Conservation (phyloP, 1,284 basidiomycete species). For the Cutaneotrichosporon sp. region DNA sequence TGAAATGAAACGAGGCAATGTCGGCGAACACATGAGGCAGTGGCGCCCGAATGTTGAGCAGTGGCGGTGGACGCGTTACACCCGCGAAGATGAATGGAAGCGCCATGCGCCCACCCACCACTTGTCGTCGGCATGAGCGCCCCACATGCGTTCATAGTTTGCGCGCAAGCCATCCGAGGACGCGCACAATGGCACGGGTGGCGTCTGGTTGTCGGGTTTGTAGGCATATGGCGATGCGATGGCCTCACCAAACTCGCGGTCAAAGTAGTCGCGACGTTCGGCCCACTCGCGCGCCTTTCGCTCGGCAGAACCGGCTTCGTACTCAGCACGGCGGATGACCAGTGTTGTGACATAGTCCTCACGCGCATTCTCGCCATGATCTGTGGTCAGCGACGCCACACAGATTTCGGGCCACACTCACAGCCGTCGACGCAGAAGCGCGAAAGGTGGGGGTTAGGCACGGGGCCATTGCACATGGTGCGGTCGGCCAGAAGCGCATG, state of each 20-base stretch:
- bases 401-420: slow-evolving; percentile 7
- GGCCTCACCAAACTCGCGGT: neutral
- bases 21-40: neutral
- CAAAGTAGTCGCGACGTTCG: slow-evolving; percentile 1
- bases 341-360: slow-evolving; percentile 10
- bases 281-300: slow-evolving; percentile 1
- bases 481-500: slow-evolving; percentile 20
- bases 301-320: neutral
- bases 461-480: slow-evolving; percentile 15
- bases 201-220: neutral
- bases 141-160: slow-evolving; percentile 12
- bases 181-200: neutral
- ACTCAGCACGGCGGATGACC: slow-evolving; percentile 4
- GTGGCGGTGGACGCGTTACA: neutral
- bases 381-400: neutral
- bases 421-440: slow-evolving; percentile 21
- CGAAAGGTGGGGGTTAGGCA: slow-evolving; percentile 5
- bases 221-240: neutral
- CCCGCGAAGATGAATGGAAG: neutral
- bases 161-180: too few species aligned
- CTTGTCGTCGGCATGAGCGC: slow-evolving; percentile 15
- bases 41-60: neutral
- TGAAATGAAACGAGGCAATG: too few species aligned
- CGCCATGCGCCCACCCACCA: slow-evolving; percentile 23
- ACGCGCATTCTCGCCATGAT: slow-evolving; percentile 18